Percentiles rank a stretch among this genome's conserved stretches.
Conservation (phyloP, 2,329 filamentous ascomycete genomes). For the Alternaria gansuensis region DNA sequence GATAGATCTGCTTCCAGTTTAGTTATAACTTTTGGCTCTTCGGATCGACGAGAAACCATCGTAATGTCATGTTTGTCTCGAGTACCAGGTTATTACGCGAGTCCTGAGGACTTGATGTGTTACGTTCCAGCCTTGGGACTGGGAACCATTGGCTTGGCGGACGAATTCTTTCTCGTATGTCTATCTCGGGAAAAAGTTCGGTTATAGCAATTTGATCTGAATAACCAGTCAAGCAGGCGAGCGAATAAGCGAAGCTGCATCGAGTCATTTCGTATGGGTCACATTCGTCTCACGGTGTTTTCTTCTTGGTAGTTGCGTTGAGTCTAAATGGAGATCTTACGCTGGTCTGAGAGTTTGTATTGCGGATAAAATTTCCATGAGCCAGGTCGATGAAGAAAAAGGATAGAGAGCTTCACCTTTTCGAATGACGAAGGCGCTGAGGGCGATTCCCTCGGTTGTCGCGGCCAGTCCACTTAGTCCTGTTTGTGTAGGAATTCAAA, state of each 20-base stretch:
- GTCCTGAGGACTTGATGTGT: background rate
- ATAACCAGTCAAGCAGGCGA: background rate
- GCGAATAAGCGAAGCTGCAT: background rate
- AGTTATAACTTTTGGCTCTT: background rate
- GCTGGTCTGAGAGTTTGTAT: slow-evolving; percentile 1
- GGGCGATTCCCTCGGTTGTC: slow-evolving; percentile 3
- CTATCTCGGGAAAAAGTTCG: background rate
- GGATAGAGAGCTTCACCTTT: background rate
- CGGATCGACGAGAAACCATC: background rate
- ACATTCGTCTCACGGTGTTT: background rate
- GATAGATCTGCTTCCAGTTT: background rate
- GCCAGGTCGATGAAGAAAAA: slow-evolving; percentile 5
- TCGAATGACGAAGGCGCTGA: background rate
- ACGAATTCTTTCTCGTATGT: background rate
- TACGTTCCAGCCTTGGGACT: background rate
- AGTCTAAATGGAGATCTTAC: background rate
- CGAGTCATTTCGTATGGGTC: background rate
- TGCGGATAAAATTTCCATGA: slow-evolving; percentile 4
- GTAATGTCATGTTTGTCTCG: background rate
- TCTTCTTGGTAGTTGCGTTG: background rate
- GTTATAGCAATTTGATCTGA: background rate
- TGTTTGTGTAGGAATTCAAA: slow-evolving; percentile 4
- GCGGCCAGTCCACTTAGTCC: background rate
- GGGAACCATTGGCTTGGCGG: slow-evolving; percentile 20
- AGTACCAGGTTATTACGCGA: background rate